A percentile compares a stretch with the other conserved stretches of the same genome.
phyloP scores from a whole-genome alignment of 768 basidiomycete species.

The Inosperma sp. region DNA sequence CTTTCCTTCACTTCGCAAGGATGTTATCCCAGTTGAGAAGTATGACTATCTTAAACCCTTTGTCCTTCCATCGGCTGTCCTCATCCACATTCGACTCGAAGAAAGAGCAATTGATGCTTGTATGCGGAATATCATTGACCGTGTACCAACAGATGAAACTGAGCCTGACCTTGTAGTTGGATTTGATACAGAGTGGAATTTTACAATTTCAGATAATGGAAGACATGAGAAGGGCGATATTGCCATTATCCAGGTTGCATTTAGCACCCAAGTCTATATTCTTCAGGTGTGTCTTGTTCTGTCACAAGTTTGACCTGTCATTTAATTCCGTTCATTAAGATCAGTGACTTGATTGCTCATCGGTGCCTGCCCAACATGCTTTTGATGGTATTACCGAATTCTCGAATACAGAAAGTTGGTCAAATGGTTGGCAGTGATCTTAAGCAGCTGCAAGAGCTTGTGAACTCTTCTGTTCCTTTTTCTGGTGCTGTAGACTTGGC shows the following conservation, averaged over 20 bases:
- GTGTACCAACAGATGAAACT: constrained; percentile 16
- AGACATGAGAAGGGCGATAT: constrained; percentile 9
- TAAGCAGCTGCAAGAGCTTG: constrained; percentile 16
- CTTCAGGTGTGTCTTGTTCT: constrained; percentile 14
- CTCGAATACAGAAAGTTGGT: constrained; percentile 23
- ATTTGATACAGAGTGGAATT: constrained; percentile 21
- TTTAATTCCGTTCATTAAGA: no score
- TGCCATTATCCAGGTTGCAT: constrained; percentile 17
- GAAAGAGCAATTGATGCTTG: constrained; percentile 16
- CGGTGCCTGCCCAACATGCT: constrained; percentile 15
- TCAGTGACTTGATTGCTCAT: constrained; percentile 9
- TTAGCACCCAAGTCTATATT: constrained; percentile 12
- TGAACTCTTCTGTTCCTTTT: constrained; percentile 16
- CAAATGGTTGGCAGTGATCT: constrained; percentile 23
- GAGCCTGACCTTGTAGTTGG: constrained; percentile 12
- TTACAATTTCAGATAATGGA: constrained; percentile 4
- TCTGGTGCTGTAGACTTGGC: constrained; percentile 27
- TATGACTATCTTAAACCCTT: constrained; percentile 19
- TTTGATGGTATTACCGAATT: constrained; percentile 14
- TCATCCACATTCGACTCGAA: constrained; percentile 9
- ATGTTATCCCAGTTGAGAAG: constrained; percentile 19
- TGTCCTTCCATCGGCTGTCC: constrained; percentile 12
- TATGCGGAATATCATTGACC: constrained; percentile 16
- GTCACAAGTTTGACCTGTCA: neutral
- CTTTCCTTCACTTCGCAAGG: constrained; percentile 16